phyloP scores from a whole-genome alignment of 176 grass and related monocot genomes.

The Thinopyrum elongatum region DNA sequence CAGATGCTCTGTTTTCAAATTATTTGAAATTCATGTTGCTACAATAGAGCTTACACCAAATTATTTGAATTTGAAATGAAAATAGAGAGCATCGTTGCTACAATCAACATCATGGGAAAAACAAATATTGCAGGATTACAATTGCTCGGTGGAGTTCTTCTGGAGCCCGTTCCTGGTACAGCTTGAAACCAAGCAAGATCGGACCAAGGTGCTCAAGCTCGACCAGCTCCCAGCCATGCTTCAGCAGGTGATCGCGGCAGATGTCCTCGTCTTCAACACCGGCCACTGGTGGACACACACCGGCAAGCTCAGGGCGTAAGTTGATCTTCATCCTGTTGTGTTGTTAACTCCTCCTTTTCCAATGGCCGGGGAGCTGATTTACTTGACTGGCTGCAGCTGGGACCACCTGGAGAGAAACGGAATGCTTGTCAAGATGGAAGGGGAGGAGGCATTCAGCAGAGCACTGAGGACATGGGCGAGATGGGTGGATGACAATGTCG shows the following conservation, averaged over 20 bases:
- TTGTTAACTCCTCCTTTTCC: too few relatives aligned
- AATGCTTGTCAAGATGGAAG: slow-evolving; percentile 32
- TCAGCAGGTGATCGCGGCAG: slow-evolving; percentile 12
- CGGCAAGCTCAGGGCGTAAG: slow-evolving; percentile 55
- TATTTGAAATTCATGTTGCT: too few relatives aligned
- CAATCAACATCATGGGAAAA: not conserved
- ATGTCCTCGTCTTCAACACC: slow-evolving; percentile 63
- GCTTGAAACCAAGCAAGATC: slow-evolving; percentile 34
- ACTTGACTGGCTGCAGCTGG: slow-evolving; percentile 17
- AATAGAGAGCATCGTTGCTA: not conserved
- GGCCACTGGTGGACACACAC: slow-evolving; percentile 76
- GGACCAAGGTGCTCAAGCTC: slow-evolving; percentile 40
- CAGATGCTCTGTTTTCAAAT: too few relatives aligned
- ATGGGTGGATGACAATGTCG: slow-evolving; percentile 42
- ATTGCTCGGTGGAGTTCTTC: slow-evolving; percentile 54
- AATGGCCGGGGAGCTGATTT: accelerated
- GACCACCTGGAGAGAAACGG: slow-evolving; percentile 37
- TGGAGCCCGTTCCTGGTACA: slow-evolving; percentile 68
- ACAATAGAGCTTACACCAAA: too few relatives aligned
- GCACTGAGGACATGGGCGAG: slow-evolving; percentile 46
- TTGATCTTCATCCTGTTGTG: not conserved
- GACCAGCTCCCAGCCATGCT: slow-evolving; percentile 36
- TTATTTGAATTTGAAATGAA: not conserved
- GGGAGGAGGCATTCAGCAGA: slow-evolving; percentile 31
- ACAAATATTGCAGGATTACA: slow-evolving; percentile 28